These are phyloP conservation scores for Talaromyces verruculosus DNA, from an alignment of 2,329 filamentous ascomycete species.

Conservation along the genomic window DNA sequence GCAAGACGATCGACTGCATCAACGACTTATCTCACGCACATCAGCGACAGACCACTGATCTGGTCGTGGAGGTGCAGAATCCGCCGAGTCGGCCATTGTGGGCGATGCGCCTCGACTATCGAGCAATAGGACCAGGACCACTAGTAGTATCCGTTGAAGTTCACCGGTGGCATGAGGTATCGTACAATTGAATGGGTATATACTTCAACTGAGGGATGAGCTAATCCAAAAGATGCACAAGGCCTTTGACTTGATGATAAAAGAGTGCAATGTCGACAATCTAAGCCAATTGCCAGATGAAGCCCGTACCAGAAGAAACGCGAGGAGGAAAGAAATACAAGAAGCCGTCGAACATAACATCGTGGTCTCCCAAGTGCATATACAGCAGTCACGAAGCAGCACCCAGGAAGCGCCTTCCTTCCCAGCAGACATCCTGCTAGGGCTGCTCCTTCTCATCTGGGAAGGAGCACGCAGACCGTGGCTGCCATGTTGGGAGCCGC, in stretches of 20 bases:
- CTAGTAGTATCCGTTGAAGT: neutral
- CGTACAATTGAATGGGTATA: neutral
- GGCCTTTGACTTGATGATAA: neutral
- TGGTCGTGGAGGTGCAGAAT: constrained; percentile 22
- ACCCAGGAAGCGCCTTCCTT: neutral
- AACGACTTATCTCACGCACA: constrained; percentile 31
- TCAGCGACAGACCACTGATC: constrained; percentile 39
- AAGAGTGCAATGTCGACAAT: neutral
- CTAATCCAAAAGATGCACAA: neutral
- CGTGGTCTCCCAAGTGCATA: neutral
- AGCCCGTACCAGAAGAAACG: neutral
- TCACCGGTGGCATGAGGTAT: neutral
- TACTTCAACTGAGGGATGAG: neutral
- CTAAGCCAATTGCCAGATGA: neutral
- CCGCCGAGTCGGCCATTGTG: constrained; percentile 2
- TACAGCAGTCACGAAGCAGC: neutral
- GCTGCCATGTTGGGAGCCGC: neutral
- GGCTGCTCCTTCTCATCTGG: neutral
- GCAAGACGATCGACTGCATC: neutral
- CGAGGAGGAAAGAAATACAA: neutral
- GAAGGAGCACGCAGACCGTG: constrained; percentile 2
- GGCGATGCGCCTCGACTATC: neutral
- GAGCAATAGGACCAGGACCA: neutral
- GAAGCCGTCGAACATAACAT: neutral
- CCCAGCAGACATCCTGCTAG: neutral